These are phyloP conservation scores for Lumnitzera littorea DNA, from an alignment of 345 rosid species.

Conservation along the genomic window DNA sequence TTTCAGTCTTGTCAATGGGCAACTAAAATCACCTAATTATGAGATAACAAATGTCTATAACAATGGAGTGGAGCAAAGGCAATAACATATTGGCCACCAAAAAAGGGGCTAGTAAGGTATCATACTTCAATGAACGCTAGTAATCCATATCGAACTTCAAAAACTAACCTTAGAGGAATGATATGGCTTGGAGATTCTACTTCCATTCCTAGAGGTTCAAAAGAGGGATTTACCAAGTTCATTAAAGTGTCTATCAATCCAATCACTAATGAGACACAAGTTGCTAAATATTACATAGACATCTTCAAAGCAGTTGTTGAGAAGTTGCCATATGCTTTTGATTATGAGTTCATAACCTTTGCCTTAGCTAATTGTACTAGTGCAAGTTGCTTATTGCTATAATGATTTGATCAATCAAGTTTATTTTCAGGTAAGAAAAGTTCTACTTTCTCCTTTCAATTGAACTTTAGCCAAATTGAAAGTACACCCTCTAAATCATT, in stretches of 20 bases:
- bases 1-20: conserved; percentile 11
- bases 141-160: conserved; percentile 6
- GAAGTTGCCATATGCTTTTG: conserved; percentile 14
- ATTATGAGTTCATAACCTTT: conserved; percentile 19
- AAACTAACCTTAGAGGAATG: conserved; percentile 10
- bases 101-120: conserved; percentile 12
- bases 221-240: conserved; percentile 17
- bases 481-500: neutral
- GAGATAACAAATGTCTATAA: conserved; percentile 25
- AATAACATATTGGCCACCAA: conserved; percentile 24
- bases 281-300: conserved; percentile 28
- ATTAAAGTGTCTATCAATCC: conserved; percentile 9
- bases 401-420: conserved; percentile 23
- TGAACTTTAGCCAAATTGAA: no score
- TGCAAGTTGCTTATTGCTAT: conserved; percentile 8
- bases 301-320: conserved; percentile 25
- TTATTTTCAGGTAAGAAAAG: conserved; percentile 19
- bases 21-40: conserved; percentile 12
- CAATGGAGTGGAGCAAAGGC: conserved; percentile 15
- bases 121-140: neutral
- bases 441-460: neutral
- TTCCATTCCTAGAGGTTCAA: conserved; percentile 14
- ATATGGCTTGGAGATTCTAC: conserved; percentile 32
- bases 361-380: neutral
- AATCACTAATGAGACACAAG: neutral